Evolutionary conservation across 257 asterid genomes (phyloP).

Genomic region (Solanum piurae): DNA sequence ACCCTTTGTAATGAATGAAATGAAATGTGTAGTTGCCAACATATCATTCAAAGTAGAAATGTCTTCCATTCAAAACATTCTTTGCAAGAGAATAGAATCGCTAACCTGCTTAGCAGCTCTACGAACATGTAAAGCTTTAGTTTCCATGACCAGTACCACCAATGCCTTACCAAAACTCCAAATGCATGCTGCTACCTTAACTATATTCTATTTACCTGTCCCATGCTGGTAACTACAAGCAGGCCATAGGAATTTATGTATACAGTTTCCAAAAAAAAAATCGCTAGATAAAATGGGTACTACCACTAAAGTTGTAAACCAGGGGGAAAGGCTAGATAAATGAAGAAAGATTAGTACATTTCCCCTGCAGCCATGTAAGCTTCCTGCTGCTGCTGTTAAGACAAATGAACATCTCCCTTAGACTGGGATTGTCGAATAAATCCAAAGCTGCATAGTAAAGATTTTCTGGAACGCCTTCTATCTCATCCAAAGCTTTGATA

Average conservation of each 20-base stretch:
- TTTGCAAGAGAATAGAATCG: background rate
- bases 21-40: background rate
- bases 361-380: slow-evolving; percentile 70
- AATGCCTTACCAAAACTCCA: background rate
- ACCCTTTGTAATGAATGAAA: background rate
- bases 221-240: background rate
- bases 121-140: background rate
- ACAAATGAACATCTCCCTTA: slow-evolving; percentile 65
- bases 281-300: background rate
- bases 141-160: background rate
- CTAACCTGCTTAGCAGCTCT: background rate
- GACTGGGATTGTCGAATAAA: slow-evolving; percentile 55
- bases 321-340: background rate
- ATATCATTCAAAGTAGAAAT: background rate
- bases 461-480: slow-evolving; percentile 53
- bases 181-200: background rate
- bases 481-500: slow-evolving; percentile 71
- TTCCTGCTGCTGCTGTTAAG: slow-evolving; percentile 36
- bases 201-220: background rate
- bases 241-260: background rate
- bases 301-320: background rate
- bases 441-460: slow-evolving; percentile 71
- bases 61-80: background rate
- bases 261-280: background rate
- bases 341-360: slow-evolving; percentile 26